A percentile compares a stretch with the other conserved stretches of the same genome.
Conservation (phyloP, 2,329 filamentous ascomycete species). For the Verticillium tricorpus region DNA sequence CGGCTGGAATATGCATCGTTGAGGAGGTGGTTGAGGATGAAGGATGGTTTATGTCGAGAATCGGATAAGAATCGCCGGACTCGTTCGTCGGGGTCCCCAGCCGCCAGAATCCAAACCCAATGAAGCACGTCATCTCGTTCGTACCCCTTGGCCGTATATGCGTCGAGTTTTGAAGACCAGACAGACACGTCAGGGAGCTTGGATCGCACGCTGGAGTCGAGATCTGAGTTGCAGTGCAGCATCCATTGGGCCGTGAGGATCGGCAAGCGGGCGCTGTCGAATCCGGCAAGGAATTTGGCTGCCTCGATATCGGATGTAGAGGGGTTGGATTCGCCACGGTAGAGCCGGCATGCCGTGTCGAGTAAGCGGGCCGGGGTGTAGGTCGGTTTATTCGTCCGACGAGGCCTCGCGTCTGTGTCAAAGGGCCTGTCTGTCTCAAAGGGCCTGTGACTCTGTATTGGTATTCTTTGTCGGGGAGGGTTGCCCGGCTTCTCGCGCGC, state of each 20-base stretch:
- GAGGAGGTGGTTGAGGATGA: conserved; percentile 9
- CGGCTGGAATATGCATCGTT: not conserved
- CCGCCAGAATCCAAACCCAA: conserved; percentile 7
- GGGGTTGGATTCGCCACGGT: not conserved
- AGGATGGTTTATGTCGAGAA: conserved; percentile 6
- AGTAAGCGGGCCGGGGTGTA: not conserved
- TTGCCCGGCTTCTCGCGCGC: not conserved
- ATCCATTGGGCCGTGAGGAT: conserved; percentile 9
- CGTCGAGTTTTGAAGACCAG: conserved; percentile 1
- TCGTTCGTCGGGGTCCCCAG: conserved; percentile 4
- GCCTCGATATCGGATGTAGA: not conserved
- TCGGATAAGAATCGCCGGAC: conserved; percentile 3
- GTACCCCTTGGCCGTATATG: not conserved
- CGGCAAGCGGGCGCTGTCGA: not conserved
- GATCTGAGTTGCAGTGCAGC: not conserved
- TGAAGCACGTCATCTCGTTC: not conserved
- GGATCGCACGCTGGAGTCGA: conserved; percentile 1
- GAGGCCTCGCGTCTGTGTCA: not conserved
- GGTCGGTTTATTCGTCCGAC: not conserved
- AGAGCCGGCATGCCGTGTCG: not conserved
- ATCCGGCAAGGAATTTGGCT: not conserved
- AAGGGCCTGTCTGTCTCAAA: too few species aligned
- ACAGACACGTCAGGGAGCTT: not conserved
- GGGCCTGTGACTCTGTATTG: not conserved
- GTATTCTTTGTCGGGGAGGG: not conserved